Base-by-base conservation (phyloP, 2,329 filamentous ascomycete genomes). In the Penicillium brasilianum region DNA sequence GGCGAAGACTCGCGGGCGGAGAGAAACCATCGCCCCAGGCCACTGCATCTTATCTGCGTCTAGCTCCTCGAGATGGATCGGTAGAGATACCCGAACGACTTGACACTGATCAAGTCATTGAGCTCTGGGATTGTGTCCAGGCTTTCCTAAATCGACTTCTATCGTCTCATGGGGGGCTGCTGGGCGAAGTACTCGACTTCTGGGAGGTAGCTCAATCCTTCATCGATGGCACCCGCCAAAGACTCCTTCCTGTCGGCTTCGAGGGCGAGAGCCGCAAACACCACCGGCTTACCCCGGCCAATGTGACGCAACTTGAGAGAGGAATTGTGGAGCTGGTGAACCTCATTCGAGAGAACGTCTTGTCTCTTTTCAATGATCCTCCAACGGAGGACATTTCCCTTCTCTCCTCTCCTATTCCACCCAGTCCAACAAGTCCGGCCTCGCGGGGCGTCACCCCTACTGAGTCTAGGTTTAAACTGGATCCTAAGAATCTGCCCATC, bases 201-300 rank as follows among this genome's bases (percentile, higher is more conserved):
- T 97, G 94, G 92, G 91, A 96, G 66, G 95, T 89, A 14, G 89
- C 93, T 0, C 89, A 96, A 70, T 90, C 91, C 0, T 99, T 99
- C 74, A 90, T 98, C 60, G 88, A 92, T 49, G 94, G 93, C 18
- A 92, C 87, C 65, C 90, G 91, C 28, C 94, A 98, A 74, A 88
- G 86, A 65, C 86, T 86, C 14, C 81, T 99, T 57, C 94, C 95
- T 0, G 83, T 85, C 43, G 93, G 92, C 9, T 91, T 92, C 71
- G 91, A 94, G 62, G 90, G 90, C 22, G 89, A 93, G 71, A 96
- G 92, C 58, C 85, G 87, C 52, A 83, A 87, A 37, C 93, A 98
- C 71, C 93, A 98, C 75, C 86, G 88, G 36, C 83, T 99, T 22
- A 90, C 92, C 0, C 80, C 85, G 16, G 86, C 91, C 66, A 89